A percentile compares a stretch with the other conserved stretches of the same genome.
Conservation (phyloP, 805 yeast species). For the Tetrapisispora taiwanensis region DNA sequence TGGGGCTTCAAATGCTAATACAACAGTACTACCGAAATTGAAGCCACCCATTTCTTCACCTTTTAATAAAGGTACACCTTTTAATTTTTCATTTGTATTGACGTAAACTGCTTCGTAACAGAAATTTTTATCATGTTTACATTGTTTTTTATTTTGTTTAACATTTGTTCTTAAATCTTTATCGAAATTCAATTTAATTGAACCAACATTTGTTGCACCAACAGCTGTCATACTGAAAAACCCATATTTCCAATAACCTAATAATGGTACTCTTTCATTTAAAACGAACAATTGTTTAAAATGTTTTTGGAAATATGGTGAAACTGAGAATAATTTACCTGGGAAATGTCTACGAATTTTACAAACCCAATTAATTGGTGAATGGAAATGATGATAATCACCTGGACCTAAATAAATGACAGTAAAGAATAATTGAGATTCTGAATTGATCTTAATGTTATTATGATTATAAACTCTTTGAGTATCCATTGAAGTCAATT, state of each 20-base stretch:
- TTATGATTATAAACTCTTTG: background rate
- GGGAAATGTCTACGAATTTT: conserved; percentile 88
- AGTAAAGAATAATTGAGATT: conserved; percentile 66
- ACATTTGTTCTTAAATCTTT: conserved; percentile 81
- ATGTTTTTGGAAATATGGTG: conserved; percentile 89
- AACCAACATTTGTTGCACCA: conserved; percentile 99
- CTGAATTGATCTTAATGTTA: conserved; percentile 11
- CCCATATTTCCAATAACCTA: conserved; percentile 95
- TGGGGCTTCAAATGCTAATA: conserved; percentile 93
- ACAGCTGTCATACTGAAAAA: conserved; percentile 98
- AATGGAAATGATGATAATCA: conserved; percentile 93
- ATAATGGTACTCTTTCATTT: conserved; percentile 88
- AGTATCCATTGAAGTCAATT: conserved; percentile 14
- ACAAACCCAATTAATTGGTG: conserved; percentile 94
- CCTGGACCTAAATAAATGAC: conserved; percentile 97
- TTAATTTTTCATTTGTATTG: conserved; percentile 48
- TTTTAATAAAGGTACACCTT: conserved; percentile 79
- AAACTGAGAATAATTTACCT: conserved; percentile 91
- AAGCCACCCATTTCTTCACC: conserved; percentile 98
- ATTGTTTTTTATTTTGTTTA: conserved; percentile 46
- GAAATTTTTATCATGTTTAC: background rate
- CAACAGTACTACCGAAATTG: conserved; percentile 90
- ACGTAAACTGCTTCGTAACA: conserved; percentile 92
- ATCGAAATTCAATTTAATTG: conserved; percentile 85
- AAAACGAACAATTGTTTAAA: conserved; percentile 78